Evolutionary conservation across 2,329 filamentous ascomycete species (phyloP).

Genomic region (Fusarium buxicola): DNA sequence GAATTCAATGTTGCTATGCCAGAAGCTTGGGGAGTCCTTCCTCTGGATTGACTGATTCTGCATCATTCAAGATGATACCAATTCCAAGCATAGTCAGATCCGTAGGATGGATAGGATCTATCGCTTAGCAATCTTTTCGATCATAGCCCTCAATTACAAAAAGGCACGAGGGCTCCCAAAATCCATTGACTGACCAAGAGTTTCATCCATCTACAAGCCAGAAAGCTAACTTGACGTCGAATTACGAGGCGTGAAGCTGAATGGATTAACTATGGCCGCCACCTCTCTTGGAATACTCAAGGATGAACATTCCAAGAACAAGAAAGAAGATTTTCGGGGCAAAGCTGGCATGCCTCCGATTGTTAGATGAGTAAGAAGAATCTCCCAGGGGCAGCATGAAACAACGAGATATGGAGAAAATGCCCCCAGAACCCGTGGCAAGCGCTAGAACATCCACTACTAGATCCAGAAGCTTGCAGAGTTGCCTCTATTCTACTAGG

Average conservation of each 20-base stretch:
- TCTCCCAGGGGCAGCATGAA: not conserved
- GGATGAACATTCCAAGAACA: slow-evolving; percentile 5
- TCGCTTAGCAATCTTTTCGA: not conserved
- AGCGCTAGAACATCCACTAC: not conserved
- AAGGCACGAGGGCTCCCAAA: not conserved
- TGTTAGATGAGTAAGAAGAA: not conserved
- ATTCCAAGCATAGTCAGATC: slow-evolving; percentile 1
- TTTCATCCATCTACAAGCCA: not conserved
- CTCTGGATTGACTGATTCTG: slow-evolving; percentile 6
- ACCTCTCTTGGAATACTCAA: not conserved
- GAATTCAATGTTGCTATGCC: not conserved
- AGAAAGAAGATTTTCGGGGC: not conserved
- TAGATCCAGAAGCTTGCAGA: not conserved
- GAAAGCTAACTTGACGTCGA: not conserved
- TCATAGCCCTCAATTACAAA: not conserved
- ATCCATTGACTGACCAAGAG: not conserved
- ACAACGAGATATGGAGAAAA: not conserved
- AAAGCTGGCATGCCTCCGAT: not conserved
- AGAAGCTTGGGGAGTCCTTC: not conserved
- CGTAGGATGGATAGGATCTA: slow-evolving; percentile 2
- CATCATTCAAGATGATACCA: slow-evolving; percentile 6
- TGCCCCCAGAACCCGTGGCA: slow-evolving; percentile 1
- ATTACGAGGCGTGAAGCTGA: not conserved
- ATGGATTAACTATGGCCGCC: not conserved
- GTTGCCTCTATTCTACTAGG: not conserved